Percentiles rank a stretch among this genome's conserved stretches.
Evolutionary conservation across 2,329 filamentous ascomycete genomes (phyloP).

Genomic region (Akanthomyces lecanii): DNA sequence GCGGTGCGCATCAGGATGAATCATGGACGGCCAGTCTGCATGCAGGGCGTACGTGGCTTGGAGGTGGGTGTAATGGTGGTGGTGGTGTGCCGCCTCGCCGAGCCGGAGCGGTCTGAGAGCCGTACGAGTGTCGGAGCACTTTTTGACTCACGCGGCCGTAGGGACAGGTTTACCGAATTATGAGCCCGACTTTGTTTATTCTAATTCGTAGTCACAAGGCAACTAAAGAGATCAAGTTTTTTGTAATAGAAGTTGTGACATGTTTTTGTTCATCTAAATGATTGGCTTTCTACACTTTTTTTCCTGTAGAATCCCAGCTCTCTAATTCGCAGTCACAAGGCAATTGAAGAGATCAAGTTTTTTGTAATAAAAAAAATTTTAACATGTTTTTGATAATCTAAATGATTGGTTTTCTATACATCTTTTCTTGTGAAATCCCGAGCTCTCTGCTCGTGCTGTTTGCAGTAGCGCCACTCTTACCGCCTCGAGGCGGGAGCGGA

Average conservation of each 20-base stretch:
- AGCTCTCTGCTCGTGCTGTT: background rate
- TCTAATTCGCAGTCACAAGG: background rate
- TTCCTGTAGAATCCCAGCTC: background rate
- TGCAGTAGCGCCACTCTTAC: background rate
- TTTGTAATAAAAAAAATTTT: background rate
- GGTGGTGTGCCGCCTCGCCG: background rate
- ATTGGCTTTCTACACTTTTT: background rate
- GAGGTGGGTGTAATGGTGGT: no score
- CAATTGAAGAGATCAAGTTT: background rate
- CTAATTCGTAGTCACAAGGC: background rate
- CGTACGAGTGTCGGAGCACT: background rate
- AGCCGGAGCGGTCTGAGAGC: slow-evolving; percentile 9
- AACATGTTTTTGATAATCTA: slow-evolving; percentile 4
- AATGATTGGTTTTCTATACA: background rate
- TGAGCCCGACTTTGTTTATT: background rate
- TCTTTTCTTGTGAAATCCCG: background rate
- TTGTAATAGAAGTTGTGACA: background rate
- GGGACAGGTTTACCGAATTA: background rate
- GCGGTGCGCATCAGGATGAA: slow-evolving; percentile 1
- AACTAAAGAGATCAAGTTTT: background rate
- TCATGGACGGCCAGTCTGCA: background rate
- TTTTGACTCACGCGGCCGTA: background rate
- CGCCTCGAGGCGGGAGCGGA: slow-evolving; percentile 1
- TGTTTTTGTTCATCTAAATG: slow-evolving; percentile 7
- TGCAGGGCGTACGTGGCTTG: background rate